Conservation (phyloP, 2,329 filamentous ascomycete species). For the Fusarium setosum region DNA sequence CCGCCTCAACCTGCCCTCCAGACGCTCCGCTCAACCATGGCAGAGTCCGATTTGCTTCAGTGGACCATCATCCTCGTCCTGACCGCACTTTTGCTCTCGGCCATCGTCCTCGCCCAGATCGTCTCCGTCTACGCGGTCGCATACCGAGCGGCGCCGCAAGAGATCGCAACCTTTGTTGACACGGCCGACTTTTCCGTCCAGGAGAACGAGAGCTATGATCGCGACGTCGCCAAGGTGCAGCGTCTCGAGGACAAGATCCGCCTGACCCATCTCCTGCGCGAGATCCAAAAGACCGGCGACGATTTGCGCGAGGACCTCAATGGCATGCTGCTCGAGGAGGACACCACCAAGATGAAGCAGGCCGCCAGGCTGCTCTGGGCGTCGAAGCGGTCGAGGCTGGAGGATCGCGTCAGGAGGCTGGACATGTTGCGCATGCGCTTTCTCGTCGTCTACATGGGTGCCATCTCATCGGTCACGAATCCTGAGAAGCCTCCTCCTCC, state of each 20-base stretch:
- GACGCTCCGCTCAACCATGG: conserved; percentile 56
- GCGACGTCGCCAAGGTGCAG: conserved; percentile 67
- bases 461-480: conserved; percentile 54
- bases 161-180: conserved; percentile 69
- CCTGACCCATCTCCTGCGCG: conserved; percentile 66
- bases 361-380: conserved; percentile 69
- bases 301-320: conserved; percentile 71
- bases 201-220: conserved; percentile 73
- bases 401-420: conserved; percentile 68
- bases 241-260: conserved; percentile 72
- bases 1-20: conserved; percentile 40
- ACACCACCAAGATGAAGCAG: conserved; percentile 55
- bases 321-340: conserved; percentile 60
- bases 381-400: conserved; percentile 62
- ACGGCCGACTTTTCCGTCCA: conserved; percentile 70
- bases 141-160: conserved; percentile 67
- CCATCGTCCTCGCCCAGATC: conserved; percentile 65
- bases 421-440: conserved; percentile 74
- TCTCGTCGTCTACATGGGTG: conserved; percentile 72
- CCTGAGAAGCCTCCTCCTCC: conserved; percentile 48
- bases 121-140: conserved; percentile 64
- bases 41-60: conserved; percentile 62
- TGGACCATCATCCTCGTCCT: conserved; percentile 69
- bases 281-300: conserved; percentile 71
- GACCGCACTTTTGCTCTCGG: conserved; percentile 67